These are phyloP conservation scores for Cytospora piceae DNA, from an alignment of 2,329 filamentous ascomycete species.

Conservation along the genomic window DNA sequence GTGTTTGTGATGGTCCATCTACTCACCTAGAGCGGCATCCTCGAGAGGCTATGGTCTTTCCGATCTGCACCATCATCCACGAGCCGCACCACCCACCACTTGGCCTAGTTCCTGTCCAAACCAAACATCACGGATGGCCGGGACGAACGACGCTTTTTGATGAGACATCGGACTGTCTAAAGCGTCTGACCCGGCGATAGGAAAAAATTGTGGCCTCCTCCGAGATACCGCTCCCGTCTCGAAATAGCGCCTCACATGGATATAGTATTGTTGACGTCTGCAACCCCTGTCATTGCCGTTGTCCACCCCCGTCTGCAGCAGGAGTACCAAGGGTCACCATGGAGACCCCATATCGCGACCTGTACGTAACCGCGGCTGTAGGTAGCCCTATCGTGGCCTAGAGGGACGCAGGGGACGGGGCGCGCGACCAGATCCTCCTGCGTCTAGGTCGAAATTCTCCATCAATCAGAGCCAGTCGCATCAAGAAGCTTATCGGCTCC, in stretches of 20 bases:
- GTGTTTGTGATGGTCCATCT: not conserved
- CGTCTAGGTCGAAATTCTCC: slow-evolving; percentile 17
- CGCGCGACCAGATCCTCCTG: slow-evolving; percentile 12
- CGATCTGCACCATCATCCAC: slow-evolving; percentile 5
- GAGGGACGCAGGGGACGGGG: not conserved
- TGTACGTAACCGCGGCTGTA: slow-evolving; percentile 11
- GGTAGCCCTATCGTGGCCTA: slow-evolving; percentile 8
- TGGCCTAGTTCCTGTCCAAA: not conserved
- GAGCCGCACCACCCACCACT: slow-evolving; percentile 14
- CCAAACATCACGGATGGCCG: not conserved
- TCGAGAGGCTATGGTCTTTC: slow-evolving; percentile 1
- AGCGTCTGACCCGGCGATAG: not conserved
- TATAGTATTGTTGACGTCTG: slow-evolving; percentile 8
- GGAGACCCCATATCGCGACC: slow-evolving; percentile 2
- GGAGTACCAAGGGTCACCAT: slow-evolving; percentile 11
- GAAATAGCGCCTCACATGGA: not conserved
- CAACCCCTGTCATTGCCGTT: not conserved
- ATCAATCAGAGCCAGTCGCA: slow-evolving; percentile 24
- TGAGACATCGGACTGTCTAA: not conserved
- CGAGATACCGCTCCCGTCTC: not conserved
- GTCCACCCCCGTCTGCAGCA: slow-evolving; percentile 7
- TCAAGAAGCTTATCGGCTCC: slow-evolving; percentile 16
- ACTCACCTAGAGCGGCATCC: not conserved
- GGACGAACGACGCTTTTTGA: not conserved
- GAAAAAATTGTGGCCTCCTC: not conserved